These are phyloP conservation scores for Papilionanthe hybrid DNA, from an alignment of 116 monocot genomes.

Conservation along the genomic window DNA sequence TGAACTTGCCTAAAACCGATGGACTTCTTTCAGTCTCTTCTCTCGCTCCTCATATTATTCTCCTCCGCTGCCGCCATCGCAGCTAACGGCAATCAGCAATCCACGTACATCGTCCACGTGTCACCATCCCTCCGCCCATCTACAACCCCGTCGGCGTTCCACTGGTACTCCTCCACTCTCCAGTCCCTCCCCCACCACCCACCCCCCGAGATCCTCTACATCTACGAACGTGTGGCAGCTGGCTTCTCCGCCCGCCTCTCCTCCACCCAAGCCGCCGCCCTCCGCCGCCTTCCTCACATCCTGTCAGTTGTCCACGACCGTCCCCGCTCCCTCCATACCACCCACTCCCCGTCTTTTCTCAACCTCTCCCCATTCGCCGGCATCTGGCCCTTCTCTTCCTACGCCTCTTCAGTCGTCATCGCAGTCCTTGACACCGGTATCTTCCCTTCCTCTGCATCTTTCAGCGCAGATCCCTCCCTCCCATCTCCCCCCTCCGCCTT, in stretches of 20 bases:
- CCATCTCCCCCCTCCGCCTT: constrained; percentile 43
- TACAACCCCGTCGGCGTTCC: constrained; percentile 24
- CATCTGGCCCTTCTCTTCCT: constrained; percentile 62
- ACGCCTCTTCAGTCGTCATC: constrained; percentile 53
- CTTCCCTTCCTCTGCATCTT: constrained; percentile 42
- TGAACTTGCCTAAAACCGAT: not conserved
- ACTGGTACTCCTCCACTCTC: constrained; percentile 47
- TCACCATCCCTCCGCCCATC: constrained; percentile 33
- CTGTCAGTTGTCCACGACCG: constrained; percentile 52
- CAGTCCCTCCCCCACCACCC: constrained; percentile 43
- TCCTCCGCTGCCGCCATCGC: not conserved
- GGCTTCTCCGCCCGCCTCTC: constrained; percentile 79
- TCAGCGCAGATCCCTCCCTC: constrained; percentile 36
- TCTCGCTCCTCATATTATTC: constrained; percentile 11
- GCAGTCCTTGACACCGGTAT: constrained; percentile 87
- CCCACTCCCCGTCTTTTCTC: constrained; percentile 66
- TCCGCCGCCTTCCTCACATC: constrained; percentile 39
- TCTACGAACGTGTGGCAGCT: constrained; percentile 45
- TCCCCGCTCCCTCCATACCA: constrained; percentile 50
- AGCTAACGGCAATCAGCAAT: constrained; percentile 10
- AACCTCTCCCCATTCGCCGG: constrained; percentile 46
- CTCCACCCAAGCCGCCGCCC: constrained; percentile 36
- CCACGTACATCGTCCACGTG: constrained; percentile 84
- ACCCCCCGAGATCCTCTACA: constrained; percentile 50
- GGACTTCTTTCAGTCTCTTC: not conserved